These are phyloP conservation scores for Penicillium sp. DNA, from an alignment of 2,329 filamentous ascomycete genomes.

Conservation along the genomic window DNA sequence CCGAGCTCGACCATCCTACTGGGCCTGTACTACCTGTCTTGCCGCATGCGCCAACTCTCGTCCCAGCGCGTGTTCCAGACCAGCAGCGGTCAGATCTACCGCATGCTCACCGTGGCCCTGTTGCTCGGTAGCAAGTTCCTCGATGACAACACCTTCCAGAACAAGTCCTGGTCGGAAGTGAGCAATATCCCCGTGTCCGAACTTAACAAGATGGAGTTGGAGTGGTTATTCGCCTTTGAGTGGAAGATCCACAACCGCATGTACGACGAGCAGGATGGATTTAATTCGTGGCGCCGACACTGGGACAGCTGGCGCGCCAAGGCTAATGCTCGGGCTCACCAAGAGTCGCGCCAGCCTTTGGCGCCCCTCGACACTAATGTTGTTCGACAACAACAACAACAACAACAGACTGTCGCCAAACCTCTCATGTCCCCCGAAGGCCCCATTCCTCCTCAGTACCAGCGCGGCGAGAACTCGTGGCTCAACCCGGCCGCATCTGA, in stretches of 20 bases:
- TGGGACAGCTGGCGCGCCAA: conserved; percentile 65
- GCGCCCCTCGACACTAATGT: conserved; percentile 67
- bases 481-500: conserved; percentile 51
- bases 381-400: conserved; percentile 48
- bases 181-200: conserved; percentile 84
- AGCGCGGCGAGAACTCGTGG: conserved; percentile 54
- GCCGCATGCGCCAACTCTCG: conserved; percentile 75
- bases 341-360: conserved; percentile 51
- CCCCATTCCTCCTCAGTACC: conserved; percentile 52
- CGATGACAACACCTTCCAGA: conserved; percentile 97
- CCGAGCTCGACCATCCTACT: conserved; percentile 89
- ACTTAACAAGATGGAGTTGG: conserved; percentile 80
- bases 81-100: conserved; percentile 73
- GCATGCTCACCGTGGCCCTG: conserved; percentile 80
- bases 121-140: conserved; percentile 92
- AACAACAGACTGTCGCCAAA: conserved; percentile 45
- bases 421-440: conserved; percentile 49
- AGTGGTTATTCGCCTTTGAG: conserved; percentile 80
- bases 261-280: conserved; percentile 69
- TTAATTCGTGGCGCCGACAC: conserved; percentile 63
- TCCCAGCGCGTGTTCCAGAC: conserved; percentile 55
- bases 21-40: conserved; percentile 84
- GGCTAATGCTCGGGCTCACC: conserved; percentile 45
- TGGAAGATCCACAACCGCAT: conserved; percentile 88
- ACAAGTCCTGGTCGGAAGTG: conserved; percentile 93